phyloP scores from a whole-genome alignment of 2,329 filamentous ascomycete species.

The Malbranchea cinnamomea region DNA sequence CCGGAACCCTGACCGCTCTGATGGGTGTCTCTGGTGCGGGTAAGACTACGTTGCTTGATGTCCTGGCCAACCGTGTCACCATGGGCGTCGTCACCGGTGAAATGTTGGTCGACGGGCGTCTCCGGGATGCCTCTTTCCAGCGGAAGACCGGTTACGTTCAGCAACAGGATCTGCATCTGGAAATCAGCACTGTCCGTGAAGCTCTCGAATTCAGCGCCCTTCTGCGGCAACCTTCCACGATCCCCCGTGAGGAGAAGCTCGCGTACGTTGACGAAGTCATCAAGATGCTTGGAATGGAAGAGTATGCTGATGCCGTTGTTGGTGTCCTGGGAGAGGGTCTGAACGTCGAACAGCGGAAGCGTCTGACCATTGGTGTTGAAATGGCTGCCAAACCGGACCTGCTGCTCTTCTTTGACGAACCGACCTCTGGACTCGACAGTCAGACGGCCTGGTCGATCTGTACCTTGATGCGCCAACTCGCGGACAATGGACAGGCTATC shows the following conservation, averaged over 20 bases:
- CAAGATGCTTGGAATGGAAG: conserved; percentile 77
- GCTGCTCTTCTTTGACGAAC: conserved; percentile 85
- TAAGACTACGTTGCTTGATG: conserved; percentile 81
- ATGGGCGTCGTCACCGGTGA: conserved; percentile 82
- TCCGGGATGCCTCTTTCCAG: conserved; percentile 62
- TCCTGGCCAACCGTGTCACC: conserved; percentile 68
- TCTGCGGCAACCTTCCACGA: conserved; percentile 64
- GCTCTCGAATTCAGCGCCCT: conserved; percentile 74
- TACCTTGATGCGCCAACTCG: conserved; percentile 75
- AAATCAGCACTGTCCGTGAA: conserved; percentile 76
- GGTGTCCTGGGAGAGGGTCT: conserved; percentile 70
- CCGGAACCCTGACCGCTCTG: conserved; percentile 72
- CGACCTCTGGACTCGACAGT: conserved; percentile 82
- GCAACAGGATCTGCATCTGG: conserved; percentile 79
- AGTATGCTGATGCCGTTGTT: conserved; percentile 79
- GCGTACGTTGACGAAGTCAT: conserved; percentile 86
- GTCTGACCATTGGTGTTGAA: conserved; percentile 87
- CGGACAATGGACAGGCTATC: conserved; percentile 77
- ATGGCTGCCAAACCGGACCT: conserved; percentile 81
- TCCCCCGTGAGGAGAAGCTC: conserved; percentile 61
- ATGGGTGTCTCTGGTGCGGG: conserved; percentile 90
- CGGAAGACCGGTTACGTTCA: conserved; percentile 65
- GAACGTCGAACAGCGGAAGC: conserved; percentile 51
- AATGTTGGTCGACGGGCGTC: conserved; percentile 66
- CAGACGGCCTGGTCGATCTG: conserved; percentile 90